Evolutionary conservation across 306 rosid genomes (phyloP), one percentile per base, ranked within the genome.

Genomic region (Ammopiptanthus mongolicus): DNA sequence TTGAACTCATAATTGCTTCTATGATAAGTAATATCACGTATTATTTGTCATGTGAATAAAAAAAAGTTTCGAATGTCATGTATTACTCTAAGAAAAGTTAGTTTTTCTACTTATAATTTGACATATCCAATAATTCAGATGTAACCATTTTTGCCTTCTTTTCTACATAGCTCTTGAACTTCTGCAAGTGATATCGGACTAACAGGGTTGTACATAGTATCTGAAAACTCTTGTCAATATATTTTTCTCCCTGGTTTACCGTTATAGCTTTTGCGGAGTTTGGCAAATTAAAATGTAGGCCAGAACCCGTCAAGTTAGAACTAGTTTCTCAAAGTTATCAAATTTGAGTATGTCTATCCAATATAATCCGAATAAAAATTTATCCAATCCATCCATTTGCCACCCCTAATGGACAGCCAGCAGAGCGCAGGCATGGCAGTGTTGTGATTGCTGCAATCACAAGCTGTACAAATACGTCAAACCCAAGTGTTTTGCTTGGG

Each of bases 371-470:
- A n/a, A n/a, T n/a, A n/a, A n/a, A n/a, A n/a, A n/a, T n/a, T n/a
- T n/a, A n/a, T n/a, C n/a, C n/a, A n/a, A n/a, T n/a, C n/a, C n/a
- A n/a, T n/a, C n/a, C n/a, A n/a, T n/a, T n/a, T n/a, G n/a, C n/a
- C n/a, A n/a, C n/a, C n/a, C n/a, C n/a, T n/a, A n/a, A 91, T 56
- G 98, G 98, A 60, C 91, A 93, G 80, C 96, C 91, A 52, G 86
- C 98, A 5, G 97, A 89, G 84, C 96, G 91, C 52, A 91, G 84
- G 84, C 96, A 93, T 71, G 98, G 98, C 9, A 88, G 88, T 69
- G 92, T 93, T 65, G 98, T 93, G 66, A 91, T 93, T 85, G 97
- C 98, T 84, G 98, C 97, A 67, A 93, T 93, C 78, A 91, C 98
- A 15, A 93, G 98, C 47, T 93, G 98, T 86, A 93, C 98, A 25